Percentiles rank a stretch among this genome's conserved stretches.
These are phyloP conservation scores for Boletus edulis DNA, from an alignment of 768 basidiomycete species.

Conservation along the genomic window DNA sequence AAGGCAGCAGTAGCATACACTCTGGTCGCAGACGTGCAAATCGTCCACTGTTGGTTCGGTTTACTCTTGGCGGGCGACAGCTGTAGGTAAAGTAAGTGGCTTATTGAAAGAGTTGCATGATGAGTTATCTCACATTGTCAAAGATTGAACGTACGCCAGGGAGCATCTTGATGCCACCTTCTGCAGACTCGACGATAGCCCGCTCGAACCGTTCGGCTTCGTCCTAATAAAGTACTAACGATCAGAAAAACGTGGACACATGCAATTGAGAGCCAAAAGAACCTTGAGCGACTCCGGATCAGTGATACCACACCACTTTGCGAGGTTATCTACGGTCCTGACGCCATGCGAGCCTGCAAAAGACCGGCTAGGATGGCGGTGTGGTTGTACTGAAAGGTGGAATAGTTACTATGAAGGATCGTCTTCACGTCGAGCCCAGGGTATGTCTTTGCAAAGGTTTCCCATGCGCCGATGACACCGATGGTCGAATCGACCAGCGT, in stretches of 20 bases:
- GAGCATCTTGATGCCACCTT: constrained; percentile 61
- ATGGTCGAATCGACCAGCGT: constrained; percentile 81
- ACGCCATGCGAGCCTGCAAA: constrained; percentile 73
- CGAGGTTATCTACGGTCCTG: constrained; percentile 79
- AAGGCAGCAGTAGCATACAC: constrained; percentile 75
- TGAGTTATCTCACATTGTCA: constrained; percentile 40
- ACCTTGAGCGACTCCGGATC: constrained; percentile 73
- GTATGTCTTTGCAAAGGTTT: constrained; percentile 69
- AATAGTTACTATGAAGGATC: constrained; percentile 58
- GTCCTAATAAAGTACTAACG: constrained; percentile 35
- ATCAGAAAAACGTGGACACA: constrained; percentile 1
- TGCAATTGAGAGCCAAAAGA: constrained; percentile 26
- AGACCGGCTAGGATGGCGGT: background rate
- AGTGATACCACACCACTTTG: constrained; percentile 63
- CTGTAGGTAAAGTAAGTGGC: constrained; percentile 20
- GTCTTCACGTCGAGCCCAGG: constrained; percentile 57
- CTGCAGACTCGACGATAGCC: constrained; percentile 66
- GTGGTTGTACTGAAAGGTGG: background rate
- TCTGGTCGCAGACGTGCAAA: constrained; percentile 84
- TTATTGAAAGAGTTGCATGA: background rate
- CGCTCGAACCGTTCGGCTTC: constrained; percentile 79
- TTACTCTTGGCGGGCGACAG: constrained; percentile 24
- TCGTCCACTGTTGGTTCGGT: constrained; percentile 75
- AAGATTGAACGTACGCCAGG: constrained; percentile 70
- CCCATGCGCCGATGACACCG: constrained; percentile 83